Conservation (phyloP, 129 eudicot species). For the Centrapalus pauciflorus region DNA sequence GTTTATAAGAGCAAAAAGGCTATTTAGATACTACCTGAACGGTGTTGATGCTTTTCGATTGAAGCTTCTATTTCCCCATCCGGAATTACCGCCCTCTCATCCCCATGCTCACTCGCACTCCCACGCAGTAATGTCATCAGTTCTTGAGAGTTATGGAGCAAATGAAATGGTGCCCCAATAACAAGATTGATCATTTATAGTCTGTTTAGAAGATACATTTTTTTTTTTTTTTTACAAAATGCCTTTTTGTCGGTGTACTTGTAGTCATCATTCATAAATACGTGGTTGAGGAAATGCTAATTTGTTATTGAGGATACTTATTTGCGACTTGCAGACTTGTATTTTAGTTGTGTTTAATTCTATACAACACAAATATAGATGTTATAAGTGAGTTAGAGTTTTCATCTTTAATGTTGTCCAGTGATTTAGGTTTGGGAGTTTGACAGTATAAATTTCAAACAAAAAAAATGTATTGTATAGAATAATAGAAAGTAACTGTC, state of each 20-base stretch:
- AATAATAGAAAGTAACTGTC: no score
- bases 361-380: no score
- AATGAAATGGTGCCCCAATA: constrained; percentile 8
- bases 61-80: constrained; percentile 75
- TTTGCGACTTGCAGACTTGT: no score
- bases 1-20: constrained; percentile 88
- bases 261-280: neutral
- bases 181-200: no score
- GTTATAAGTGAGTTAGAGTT: no score
- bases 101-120: neutral
- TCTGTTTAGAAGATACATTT: neutral
- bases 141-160: constrained; percentile 21
- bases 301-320: neutral
- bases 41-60: constrained; percentile 97
- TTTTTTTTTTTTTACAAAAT: neutral
- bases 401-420: no score
- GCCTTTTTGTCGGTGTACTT: neutral
- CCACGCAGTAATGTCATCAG: constrained; percentile 26
- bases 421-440: no score
- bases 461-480: no score
- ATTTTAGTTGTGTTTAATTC: no score
- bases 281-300: neutral
- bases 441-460: no score
- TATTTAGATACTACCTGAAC: constrained; percentile 80
- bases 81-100: constrained; percentile 33